Base-by-base conservation (phyloP, 2,329 filamentous ascomycete species). In the Botrytis byssoidea region DNA sequence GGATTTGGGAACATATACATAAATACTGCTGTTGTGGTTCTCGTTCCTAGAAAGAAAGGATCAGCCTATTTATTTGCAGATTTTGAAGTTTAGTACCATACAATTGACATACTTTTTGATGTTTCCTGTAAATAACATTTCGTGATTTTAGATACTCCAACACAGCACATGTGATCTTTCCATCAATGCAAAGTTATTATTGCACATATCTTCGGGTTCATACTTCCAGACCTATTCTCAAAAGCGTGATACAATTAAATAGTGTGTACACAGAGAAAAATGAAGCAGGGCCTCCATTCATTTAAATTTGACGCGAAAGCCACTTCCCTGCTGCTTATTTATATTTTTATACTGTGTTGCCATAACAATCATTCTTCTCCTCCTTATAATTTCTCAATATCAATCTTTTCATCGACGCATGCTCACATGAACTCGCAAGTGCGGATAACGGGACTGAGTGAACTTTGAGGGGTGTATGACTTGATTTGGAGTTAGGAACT, bases 131-230 rank as follows among this genome's bases (percentile, higher is more conserved):
- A 63, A 42, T 29, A 42, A 42, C 9, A n/a, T 9, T 25, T 16
- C 5, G 8, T 63, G 29, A 60, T 35, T 32, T 35, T 20, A 35
- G 18, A 59, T 48, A 10, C 9, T 48, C 46, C 2, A 18, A 29
- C 14, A 9, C n/a, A 29, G n/a, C 51, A 55, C 0, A 18, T 7
- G n/a, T 55, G 14, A 29, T 55, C 2, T 29, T 29, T 18, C 14
- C n/a, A 55, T 29, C 51, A 4, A 9, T 7, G 14, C 7, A 7
- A 29, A 55, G n/a, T n/a, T 55, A 18, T 29, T 18, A 29, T 18
- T 29, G 14, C 51, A 29, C n/a, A 9, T 57, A 1, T 1, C 8
- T 3, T 57, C 0, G 14, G 0, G 51, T 18, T 29, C 1, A 3
- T 29, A 57, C n/a, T 29, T 57, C n/a, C 3, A 57, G 3, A 9